phyloP scores from a whole-genome alignment of 2,329 filamentous ascomycete species.

The Teratosphaeriaceae sp. region DNA sequence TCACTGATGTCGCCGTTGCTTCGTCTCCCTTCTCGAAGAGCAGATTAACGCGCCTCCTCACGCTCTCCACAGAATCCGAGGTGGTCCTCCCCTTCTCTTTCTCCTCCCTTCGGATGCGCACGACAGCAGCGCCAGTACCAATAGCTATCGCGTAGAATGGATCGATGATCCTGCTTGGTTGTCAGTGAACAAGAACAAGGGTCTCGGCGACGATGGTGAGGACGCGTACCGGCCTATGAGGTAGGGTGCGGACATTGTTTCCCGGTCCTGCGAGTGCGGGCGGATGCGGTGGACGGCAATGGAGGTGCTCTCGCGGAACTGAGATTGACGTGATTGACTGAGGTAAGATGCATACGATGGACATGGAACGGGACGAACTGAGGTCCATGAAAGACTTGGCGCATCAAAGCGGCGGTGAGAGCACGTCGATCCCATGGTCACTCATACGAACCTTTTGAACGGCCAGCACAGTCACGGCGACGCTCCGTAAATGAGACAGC shows the following conservation, averaged over 20 bases:
- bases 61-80: slow-evolving; percentile 32
- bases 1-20: neutral
- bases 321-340: no score
- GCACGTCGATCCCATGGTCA: no score
- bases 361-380: neutral
- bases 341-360: no score
- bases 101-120: slow-evolving; percentile 40
- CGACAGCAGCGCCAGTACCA: slow-evolving; percentile 37
- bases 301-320: neutral
- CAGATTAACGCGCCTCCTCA: slow-evolving; percentile 33
- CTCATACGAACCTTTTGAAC: no score
- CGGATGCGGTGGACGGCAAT: neutral
- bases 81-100: slow-evolving; percentile 38
- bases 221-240: slow-evolving; percentile 2
- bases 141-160: slow-evolving; percentile 45
- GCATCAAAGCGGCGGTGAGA: no score
- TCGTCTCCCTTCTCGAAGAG: slow-evolving; percentile 16
- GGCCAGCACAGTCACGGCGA: no score
- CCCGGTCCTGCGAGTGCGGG: no score
- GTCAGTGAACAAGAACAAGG: neutral
- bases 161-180: slow-evolving; percentile 29
- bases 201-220: neutral
- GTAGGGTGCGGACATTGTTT: slow-evolving; percentile 6
- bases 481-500: no score
- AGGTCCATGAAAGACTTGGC: no score